Base-by-base conservation (phyloP, 352 stramenopile genomes). In the Globisporangium canariense region DNA sequence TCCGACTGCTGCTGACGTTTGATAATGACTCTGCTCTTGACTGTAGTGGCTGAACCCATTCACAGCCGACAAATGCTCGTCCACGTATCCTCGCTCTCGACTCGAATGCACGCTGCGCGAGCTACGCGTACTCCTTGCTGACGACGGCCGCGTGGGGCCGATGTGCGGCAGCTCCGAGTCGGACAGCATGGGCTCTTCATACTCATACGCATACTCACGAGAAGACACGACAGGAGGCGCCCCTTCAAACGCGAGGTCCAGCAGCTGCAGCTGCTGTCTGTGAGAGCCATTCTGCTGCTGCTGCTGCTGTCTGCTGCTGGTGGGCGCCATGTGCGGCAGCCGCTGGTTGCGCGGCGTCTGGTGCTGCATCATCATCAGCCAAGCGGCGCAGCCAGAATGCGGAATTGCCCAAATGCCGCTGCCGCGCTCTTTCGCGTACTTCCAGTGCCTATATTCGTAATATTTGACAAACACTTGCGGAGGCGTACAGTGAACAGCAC, bases 201-300 rank as follows among this genome's bases (percentile, higher is more conserved):
- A 18, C 55, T 14, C n/a, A 28, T n/a, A 54, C 53, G 58, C 38
- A 22, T 66, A 18, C 47, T 36, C 49, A 32, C 49, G 49, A 30
- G 18, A 36, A 16, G 13, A 32, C 5, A 10, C 65, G 58, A 2
- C 36, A 3, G 13, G 13, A 53, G 41, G 40, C 68, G 40, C 3
- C 62, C 70, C 65, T 20, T 80, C 70, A 51, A 80, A 80, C 53
- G 73, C 73, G 52, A 80, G 67, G 22, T 80, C 73, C 10, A 80
- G 67, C 70, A 80, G 74, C 62, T 79, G 66, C 38, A 65, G 60
- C 51, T 57, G 60, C 51, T 57, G 46, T 5, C 58, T 51, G 52
- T 66, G 67, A 11, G 67, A 70, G 45, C 55, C 67, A 1, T 65
- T 58, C 8, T 61, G 66, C 60, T 61, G 58, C 32, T 10, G 58